A percentile compares a stretch with the other conserved stretches of the same genome.
Evolutionary conservation across 305 asterid genomes (phyloP).

Genomic region (Solanum hybrid): DNA sequence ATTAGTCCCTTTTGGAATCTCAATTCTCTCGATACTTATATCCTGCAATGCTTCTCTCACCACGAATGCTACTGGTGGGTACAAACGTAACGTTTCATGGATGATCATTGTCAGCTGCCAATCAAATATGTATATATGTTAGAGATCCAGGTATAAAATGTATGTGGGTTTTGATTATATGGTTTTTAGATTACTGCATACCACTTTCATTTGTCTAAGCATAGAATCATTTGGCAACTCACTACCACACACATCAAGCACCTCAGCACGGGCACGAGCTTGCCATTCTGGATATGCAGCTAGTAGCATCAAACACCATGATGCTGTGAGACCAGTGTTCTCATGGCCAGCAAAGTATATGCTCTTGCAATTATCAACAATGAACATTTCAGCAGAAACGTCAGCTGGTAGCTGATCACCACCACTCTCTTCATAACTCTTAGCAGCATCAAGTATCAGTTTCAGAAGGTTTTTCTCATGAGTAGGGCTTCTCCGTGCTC

Average conservation of each 20-base stretch:
- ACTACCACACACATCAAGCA: constrained; percentile 39
- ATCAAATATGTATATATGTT: background rate
- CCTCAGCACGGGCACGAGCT: constrained; percentile 56
- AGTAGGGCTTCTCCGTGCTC: constrained; percentile 18
- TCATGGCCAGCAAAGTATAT: constrained; percentile 68
- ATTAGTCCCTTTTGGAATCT: constrained; percentile 45
- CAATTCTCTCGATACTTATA: constrained; percentile 31
- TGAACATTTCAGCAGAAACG: constrained; percentile 32
- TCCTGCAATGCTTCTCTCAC: constrained; percentile 65
- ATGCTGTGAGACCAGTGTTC: constrained; percentile 51
- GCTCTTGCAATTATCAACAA: constrained; percentile 63
- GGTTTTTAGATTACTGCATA: background rate
- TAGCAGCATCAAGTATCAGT: constrained; percentile 44
- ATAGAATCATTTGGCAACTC: constrained; percentile 35
- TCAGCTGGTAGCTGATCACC: constrained; percentile 21
- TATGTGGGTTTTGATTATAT: background rate
- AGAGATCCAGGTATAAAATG: constrained; percentile 1
- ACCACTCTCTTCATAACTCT: constrained; percentile 22
- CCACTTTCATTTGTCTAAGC: constrained; percentile 53
- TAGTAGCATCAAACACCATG: constrained; percentile 71
- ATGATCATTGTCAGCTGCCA: constrained; percentile 57
- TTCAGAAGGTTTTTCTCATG: constrained; percentile 45
- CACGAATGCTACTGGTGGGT: constrained; percentile 56
- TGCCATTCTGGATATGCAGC: constrained; percentile 83
- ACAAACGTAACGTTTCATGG: constrained; percentile 58